Percentiles rank a stretch among this genome's conserved stretches.
Evolutionary conservation across 768 basidiomycete species (phyloP).

Genomic region (Cystofilobasidium macerans): DNA sequence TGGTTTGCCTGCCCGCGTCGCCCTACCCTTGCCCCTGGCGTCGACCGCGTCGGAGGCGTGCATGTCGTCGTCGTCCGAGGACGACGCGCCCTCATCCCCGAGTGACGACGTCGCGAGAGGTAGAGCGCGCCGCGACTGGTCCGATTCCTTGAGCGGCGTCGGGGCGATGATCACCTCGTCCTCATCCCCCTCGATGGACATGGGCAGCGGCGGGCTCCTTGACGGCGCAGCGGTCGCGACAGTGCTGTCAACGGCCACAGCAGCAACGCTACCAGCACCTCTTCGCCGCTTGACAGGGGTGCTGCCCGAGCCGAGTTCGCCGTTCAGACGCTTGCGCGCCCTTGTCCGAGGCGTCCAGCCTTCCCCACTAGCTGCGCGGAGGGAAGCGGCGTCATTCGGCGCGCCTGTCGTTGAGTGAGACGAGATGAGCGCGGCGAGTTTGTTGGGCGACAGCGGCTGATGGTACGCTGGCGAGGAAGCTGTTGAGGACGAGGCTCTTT

Average conservation of each 20-base stretch:
- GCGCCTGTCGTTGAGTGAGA: conserved; percentile 7
- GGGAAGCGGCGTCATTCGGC: conserved; percentile 8
- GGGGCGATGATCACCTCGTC: not conserved
- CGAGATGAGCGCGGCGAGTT: conserved; percentile 11
- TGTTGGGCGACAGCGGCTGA: conserved; percentile 4
- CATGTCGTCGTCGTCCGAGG: conserved; percentile 6
- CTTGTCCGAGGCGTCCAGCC: conserved; percentile 23
- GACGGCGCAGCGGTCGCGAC: too few relatives aligned
- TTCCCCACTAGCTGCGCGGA: not conserved
- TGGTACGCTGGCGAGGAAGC: conserved; percentile 1
- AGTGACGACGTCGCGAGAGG: not conserved
- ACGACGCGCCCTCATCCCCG: not conserved
- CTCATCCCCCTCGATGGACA: not conserved
- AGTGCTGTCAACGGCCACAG: not conserved
- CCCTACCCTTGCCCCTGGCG: not conserved
- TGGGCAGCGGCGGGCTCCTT: too few relatives aligned
- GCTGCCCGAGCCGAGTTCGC: conserved; percentile 4
- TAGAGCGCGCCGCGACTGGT: conserved; percentile 1
- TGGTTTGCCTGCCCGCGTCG: not conserved
- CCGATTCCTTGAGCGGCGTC: not conserved
- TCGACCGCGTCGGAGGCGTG: too few relatives aligned
- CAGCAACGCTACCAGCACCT: not conserved
- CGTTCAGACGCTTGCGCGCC: conserved; percentile 19
- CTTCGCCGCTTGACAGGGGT: conserved; percentile 3
- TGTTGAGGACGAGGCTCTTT: conserved; percentile 3